These are phyloP conservation scores for Suaeda aralocaspica DNA, from an alignment of 148 eudicot genomes.

Conservation along the genomic window DNA sequence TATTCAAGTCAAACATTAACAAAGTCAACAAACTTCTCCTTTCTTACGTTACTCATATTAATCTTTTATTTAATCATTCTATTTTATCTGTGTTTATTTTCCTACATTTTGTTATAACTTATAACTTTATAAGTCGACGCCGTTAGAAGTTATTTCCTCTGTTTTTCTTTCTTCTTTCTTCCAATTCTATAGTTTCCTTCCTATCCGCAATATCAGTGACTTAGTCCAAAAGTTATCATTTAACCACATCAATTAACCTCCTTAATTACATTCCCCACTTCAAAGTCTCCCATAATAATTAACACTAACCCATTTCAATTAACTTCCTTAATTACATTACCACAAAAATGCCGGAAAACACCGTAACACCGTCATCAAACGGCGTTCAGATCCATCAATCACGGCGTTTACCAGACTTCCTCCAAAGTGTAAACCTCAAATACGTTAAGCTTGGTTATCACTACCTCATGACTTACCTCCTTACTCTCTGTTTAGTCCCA, in stretches of 20 bases:
- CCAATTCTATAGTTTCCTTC: not conserved
- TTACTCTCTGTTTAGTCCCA: constrained; percentile 45
- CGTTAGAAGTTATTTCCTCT: not conserved
- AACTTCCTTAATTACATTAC: constrained; percentile 5
- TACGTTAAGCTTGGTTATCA: constrained; percentile 62
- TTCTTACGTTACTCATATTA: too few species aligned
- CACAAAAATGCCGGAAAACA: constrained; percentile 18
- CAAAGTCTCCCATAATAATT: not conserved
- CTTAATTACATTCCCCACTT: constrained; percentile 1
- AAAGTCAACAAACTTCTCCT: too few species aligned
- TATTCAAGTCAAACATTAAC: too few species aligned
- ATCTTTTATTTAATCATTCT: too few species aligned
- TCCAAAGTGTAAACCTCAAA: constrained; percentile 43
- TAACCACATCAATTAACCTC: constrained; percentile 6
- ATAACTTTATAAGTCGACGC: too few species aligned
- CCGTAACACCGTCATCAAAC: constrained; percentile 3
- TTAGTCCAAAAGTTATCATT: not conserved
- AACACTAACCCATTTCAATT: constrained; percentile 23
- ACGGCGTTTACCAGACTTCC: constrained; percentile 40
- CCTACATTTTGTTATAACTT: too few species aligned
- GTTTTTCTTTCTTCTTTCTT: not conserved
- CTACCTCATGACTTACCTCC: constrained; percentile 41
- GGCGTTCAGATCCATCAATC: constrained; percentile 28
- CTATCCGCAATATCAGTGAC: not conserved
- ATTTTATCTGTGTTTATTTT: too few species aligned